Conservation (phyloP, 1,284 basidiomycete species). For the Prillingera fragicola region DNA sequence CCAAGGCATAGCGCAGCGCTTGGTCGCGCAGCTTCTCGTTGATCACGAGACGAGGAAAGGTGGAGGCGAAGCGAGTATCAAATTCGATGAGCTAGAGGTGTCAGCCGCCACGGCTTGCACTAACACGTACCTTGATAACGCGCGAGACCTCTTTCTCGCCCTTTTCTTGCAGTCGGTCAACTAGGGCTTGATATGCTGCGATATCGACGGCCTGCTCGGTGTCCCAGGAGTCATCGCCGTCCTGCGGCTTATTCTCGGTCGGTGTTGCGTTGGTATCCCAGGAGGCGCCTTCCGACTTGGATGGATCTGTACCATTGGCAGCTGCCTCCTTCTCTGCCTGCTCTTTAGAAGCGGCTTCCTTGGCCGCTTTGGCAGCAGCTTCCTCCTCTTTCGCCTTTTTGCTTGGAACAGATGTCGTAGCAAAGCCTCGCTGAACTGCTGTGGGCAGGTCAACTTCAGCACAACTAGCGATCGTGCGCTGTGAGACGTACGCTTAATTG, state of each 20-base stretch:
- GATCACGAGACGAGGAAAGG: constrained; percentile 61
- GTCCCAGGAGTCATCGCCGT: constrained; percentile 33
- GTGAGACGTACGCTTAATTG: constrained; percentile 63
- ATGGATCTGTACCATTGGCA: background rate
- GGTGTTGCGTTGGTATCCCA: background rate
- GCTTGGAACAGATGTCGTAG: constrained; percentile 73
- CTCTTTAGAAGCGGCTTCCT: constrained; percentile 12
- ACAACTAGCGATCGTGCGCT: constrained; percentile 27
- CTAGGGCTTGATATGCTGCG: constrained; percentile 47
- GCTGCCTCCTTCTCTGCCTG: constrained; percentile 1
- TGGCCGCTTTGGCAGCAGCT: constrained; percentile 43
- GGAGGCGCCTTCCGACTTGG: background rate
- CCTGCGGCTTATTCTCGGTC: background rate
- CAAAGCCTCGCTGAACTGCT: constrained; percentile 59
- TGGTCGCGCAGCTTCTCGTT: constrained; percentile 59
- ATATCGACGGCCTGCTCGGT: constrained; percentile 28
- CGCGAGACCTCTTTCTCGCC: constrained; percentile 81
- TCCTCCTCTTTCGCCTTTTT: constrained; percentile 58
- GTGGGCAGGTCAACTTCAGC: background rate
- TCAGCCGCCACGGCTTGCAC: background rate
- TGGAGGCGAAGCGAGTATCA: constrained; percentile 69
- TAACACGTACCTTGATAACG: constrained; percentile 53
- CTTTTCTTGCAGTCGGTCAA: constrained; percentile 80
- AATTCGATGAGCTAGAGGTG: constrained; percentile 65
- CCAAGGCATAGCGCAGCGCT: constrained; percentile 50